Conservation (phyloP, 208 protist species). For the Leishmania gerbilli region DNA sequence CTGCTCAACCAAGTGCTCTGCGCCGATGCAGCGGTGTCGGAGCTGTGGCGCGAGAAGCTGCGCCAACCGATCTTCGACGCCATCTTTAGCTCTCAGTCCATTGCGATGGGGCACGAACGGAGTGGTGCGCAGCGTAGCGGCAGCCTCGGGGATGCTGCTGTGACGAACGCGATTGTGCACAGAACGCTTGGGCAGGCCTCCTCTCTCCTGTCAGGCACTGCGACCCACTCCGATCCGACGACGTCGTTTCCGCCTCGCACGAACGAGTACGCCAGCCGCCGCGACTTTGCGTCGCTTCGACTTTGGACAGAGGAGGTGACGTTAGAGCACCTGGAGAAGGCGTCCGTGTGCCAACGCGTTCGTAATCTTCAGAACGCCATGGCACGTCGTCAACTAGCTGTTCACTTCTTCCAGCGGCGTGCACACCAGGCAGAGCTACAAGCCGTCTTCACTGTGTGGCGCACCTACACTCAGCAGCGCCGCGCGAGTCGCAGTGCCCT, state of each 20-base stretch:
- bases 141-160: conserved; percentile 8
- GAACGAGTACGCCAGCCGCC: conserved; percentile 34
- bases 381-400: conserved; percentile 47
- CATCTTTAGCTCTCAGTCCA: conserved; percentile 60
- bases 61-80: conserved; percentile 65
- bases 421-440: conserved; percentile 35
- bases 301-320: conserved; percentile 72
- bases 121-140: conserved; percentile 6
- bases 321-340: conserved; percentile 37
- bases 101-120: conserved; percentile 25
- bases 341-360: conserved; percentile 34
- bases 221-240: not conserved
- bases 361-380: conserved; percentile 46
- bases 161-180: conserved; percentile 17
- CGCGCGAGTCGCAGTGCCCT: conserved; percentile 36
- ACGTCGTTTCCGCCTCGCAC: conserved; percentile 25
- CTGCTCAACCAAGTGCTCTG: conserved; percentile 76
- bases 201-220: not conserved
- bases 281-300: conserved; percentile 54
- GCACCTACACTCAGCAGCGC: conserved; percentile 29
- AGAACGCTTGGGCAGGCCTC: not conserved
- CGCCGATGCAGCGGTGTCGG: conserved; percentile 42
- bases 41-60: conserved; percentile 56
- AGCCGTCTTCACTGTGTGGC: conserved; percentile 58
- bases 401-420: conserved; percentile 48